Conservation (phyloP, 2,329 filamentous ascomycete species). For the Fonsecaea monophora region DNA sequence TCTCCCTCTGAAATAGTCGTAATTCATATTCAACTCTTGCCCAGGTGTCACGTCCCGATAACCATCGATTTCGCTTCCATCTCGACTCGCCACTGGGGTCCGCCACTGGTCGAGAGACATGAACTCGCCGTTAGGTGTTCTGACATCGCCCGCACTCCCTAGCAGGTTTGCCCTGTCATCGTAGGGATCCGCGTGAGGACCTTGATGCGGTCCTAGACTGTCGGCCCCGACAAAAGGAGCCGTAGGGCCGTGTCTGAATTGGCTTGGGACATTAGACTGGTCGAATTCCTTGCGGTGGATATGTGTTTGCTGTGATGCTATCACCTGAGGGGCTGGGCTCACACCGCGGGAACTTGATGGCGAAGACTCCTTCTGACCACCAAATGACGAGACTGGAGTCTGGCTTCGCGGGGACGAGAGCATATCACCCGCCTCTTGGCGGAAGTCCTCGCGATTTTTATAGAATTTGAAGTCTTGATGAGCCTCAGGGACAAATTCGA, state of each 20-base stretch:
- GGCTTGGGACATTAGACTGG: slow-evolving; percentile 28
- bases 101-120: slow-evolving; percentile 37
- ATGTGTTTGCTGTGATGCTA: slow-evolving; percentile 41
- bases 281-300: slow-evolving; percentile 30
- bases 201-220: slow-evolving; percentile 21
- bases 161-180: slow-evolving; percentile 38
- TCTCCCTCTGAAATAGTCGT: slow-evolving; percentile 34
- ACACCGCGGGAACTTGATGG: slow-evolving; percentile 39
- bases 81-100: slow-evolving; percentile 20
- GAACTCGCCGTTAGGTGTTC: slow-evolving; percentile 38
- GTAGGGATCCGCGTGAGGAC: slow-evolving; percentile 34
- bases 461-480: slow-evolving; percentile 90
- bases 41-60: slow-evolving; percentile 24
- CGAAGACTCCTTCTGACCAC: slow-evolving; percentile 42
- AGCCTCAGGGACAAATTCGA: slow-evolving; percentile 86
- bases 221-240: neutral
- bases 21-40: slow-evolving; percentile 23
- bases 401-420: slow-evolving; percentile 38
- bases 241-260: slow-evolving; percentile 22
- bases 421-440: slow-evolving; percentile 76
- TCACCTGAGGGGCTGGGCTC: slow-evolving; percentile 45
- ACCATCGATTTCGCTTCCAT: slow-evolving; percentile 8
- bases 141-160: slow-evolving; percentile 28
- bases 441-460: slow-evolving; percentile 88
- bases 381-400: slow-evolving; percentile 29